Evolutionary conservation across 495 filamentous ascomycete species (phyloP).

Genomic region (Aspergillus taichungensis): DNA sequence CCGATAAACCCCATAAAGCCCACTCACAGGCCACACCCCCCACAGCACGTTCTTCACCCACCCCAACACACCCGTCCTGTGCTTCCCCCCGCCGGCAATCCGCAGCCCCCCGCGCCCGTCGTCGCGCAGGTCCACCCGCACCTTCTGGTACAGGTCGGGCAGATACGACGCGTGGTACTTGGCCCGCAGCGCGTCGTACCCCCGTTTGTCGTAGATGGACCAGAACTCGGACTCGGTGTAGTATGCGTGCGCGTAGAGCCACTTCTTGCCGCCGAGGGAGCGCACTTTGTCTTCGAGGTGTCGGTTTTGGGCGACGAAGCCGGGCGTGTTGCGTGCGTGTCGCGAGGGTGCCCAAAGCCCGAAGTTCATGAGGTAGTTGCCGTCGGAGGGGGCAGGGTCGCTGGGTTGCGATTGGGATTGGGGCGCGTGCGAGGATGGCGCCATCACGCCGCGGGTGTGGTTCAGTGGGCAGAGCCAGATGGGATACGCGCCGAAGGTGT

Average conservation of each 20-base stretch:
- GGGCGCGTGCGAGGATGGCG: background rate
- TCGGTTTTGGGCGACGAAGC: constrained; percentile 50
- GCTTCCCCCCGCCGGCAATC: background rate
- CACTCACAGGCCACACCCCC: constrained; percentile 18
- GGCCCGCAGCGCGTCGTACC: constrained; percentile 38
- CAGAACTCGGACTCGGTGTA: constrained; percentile 49
- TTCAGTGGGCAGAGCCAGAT: constrained; percentile 49
- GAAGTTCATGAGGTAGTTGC: constrained; percentile 40
- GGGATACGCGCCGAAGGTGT: constrained; percentile 42
- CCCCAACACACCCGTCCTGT: background rate
- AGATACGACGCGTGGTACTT: constrained; percentile 43
- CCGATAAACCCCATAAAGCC: constrained; percentile 17
- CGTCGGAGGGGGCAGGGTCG: constrained; percentile 2
- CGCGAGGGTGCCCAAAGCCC: constrained; percentile 43
- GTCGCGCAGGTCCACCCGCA: constrained; percentile 22
- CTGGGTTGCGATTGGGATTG: background rate
- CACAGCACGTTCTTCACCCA: constrained; percentile 11
- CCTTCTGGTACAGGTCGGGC: constrained; percentile 46
- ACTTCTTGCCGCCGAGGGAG: constrained; percentile 57
- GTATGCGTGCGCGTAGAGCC: constrained; percentile 50
- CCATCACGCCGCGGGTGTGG: background rate
- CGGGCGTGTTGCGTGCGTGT: constrained; percentile 6
- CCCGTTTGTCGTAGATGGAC: constrained; percentile 38
- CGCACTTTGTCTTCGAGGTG: constrained; percentile 54
- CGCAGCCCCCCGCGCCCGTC: background rate